These are phyloP conservation scores for Ceratocystis variospora DNA, from an alignment of 2,329 filamentous ascomycete genomes.

Conservation along the genomic window DNA sequence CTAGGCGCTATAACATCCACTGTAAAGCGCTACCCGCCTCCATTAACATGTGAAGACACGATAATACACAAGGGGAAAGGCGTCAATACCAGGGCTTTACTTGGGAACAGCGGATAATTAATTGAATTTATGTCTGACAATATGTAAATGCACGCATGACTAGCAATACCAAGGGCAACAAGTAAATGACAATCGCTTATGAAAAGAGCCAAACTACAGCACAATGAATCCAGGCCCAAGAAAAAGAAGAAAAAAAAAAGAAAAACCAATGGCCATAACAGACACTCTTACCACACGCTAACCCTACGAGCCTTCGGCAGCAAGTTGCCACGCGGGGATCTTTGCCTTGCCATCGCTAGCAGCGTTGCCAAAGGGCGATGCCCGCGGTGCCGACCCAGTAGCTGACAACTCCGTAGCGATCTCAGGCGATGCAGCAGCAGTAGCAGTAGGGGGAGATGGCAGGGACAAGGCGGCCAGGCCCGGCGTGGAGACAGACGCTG, in stretches of 20 bases:
- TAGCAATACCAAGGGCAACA: neutral
- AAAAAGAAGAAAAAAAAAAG: neutral
- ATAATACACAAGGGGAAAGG: too few relatives aligned
- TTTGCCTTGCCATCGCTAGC: constrained; percentile 40
- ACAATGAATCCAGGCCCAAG: neutral
- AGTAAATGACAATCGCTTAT: constrained; percentile 6
- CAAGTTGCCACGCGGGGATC: constrained; percentile 71
- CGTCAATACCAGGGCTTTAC: too few relatives aligned
- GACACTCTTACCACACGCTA: neutral
- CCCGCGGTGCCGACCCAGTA: neutral
- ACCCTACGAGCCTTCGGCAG: constrained; percentile 24
- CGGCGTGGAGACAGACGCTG: neutral
- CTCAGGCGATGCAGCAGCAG: neutral
- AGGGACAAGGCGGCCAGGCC: neutral
- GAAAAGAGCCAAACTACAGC: constrained; percentile 1
- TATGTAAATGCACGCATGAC: neutral
- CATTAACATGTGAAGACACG: too few relatives aligned
- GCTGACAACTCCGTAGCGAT: neutral
- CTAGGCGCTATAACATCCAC: too few relatives aligned
- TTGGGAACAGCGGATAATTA: neutral
- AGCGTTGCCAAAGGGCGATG: constrained; percentile 24
- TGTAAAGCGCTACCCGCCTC: too few relatives aligned
- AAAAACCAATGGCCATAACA: neutral
- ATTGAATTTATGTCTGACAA: neutral
- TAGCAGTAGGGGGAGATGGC: neutral